These are phyloP conservation scores for Hymenoscyphus fraxineus DNA, from an alignment of 2,329 filamentous ascomycete species.

Conservation along the genomic window DNA sequence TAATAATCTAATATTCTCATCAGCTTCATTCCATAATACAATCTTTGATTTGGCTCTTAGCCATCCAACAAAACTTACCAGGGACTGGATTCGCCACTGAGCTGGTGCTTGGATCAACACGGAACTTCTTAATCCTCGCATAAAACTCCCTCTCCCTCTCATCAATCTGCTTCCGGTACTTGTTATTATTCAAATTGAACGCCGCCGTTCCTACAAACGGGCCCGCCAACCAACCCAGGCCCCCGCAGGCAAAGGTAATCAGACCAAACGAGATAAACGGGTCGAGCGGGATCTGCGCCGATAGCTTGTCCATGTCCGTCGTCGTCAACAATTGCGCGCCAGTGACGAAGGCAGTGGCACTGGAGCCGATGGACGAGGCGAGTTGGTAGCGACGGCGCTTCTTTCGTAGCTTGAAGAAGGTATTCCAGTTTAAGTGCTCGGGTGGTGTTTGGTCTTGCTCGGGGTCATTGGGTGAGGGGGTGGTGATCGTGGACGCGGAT, in stretches of 20 bases:
- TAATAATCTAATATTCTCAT: constrained; percentile 67
- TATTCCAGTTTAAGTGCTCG: constrained; percentile 70
- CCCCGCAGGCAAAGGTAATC: constrained; percentile 70
- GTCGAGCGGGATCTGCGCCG: constrained; percentile 75
- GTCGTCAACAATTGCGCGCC: constrained; percentile 66
- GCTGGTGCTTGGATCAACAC: constrained; percentile 85
- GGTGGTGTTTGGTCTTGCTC: constrained; percentile 10
- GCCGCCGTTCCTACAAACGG: constrained; percentile 75
- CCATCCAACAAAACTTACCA: constrained; percentile 24
- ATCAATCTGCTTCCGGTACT: constrained; percentile 68
- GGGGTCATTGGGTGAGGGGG: constrained; percentile 17
- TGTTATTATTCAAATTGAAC: constrained; percentile 73
- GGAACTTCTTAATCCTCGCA: constrained; percentile 82
- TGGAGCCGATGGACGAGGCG: constrained; percentile 66
- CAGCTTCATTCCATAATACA: constrained; percentile 55
- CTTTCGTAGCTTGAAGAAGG: constrained; percentile 86
- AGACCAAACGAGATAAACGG: constrained; percentile 82
- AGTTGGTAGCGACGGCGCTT: constrained; percentile 81
- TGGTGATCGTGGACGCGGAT: constrained; percentile 20
- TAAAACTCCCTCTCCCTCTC: constrained; percentile 95
- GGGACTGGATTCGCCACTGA: constrained; percentile 80
- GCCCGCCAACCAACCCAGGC: constrained; percentile 83
- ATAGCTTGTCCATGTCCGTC: constrained; percentile 67
- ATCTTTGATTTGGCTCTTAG: too few relatives aligned
- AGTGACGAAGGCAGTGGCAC: constrained; percentile 56